Evolutionary conservation across 23 red algal species (phyloP), one percentile per base, ranked within the genome.

Genomic region (Gracilaria gracilis): DNA sequence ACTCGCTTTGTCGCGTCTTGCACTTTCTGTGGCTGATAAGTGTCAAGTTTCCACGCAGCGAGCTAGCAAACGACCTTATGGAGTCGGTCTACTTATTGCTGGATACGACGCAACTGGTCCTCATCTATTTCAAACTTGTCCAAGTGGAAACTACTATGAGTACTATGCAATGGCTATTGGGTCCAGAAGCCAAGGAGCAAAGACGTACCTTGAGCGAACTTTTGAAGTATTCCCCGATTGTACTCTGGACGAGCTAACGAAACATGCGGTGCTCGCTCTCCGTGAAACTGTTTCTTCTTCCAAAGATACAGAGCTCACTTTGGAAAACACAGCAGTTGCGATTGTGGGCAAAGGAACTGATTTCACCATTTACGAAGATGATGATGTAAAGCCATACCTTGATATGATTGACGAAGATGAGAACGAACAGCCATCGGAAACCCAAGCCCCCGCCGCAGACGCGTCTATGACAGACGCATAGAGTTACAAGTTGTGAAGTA

Each of bases 11-110:
- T 79, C 81, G 8, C 85, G 97, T 25, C 82, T 99, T 34, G 97
- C 94, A 38, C 83, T 95, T 49, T 58, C 66, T n/a, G 94, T 99
- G 21, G 97, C 97, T 2, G 97, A 99, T 78, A 94, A 96, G 53
- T 98, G 91, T 51, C 97, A 98, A 83, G 80, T 95, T 53, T 94
- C 93, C 9, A 99, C 97, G 23, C 97, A 99, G 73, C 86, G 97
- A 59, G 94, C 93, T 27, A 96, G 94, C 72, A 95, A 96, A 67
- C 85, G 97, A 48, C 97, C 97, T 19, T 99, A 87, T 80, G 97
- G 97, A 40, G 97, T 99, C 13, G 97, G 97, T 39, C 62, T 99
- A 67, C 91, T 99, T 9, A 82, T 99, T 21, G 95, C 95, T 20
- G 97, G 97, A 7, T 91, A 93, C 33, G 97, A 99, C 84, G 61